Conservation (phyloP, 441 rosid species). For the Flueggea neowawraea region DNA sequence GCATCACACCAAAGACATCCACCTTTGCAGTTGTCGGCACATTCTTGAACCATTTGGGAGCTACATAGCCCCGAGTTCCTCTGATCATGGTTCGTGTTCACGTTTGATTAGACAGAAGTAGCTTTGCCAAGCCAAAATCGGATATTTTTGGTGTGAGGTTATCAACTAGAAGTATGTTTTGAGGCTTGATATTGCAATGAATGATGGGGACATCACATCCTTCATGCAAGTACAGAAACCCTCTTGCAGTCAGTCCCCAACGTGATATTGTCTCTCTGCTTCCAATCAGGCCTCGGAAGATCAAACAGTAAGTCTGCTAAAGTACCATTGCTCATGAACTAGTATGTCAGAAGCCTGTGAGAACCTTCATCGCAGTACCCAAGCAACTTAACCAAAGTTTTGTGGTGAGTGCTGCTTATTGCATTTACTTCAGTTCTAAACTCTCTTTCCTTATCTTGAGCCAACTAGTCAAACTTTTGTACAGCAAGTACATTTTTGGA, state of each 20-base stretch:
- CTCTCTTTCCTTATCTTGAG: background rate
- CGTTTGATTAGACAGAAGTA: background rate
- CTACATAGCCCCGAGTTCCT: background rate
- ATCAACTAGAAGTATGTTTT: background rate
- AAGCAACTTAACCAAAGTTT: background rate
- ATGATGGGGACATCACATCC: background rate
- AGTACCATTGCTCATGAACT: slow-evolving; percentile 3
- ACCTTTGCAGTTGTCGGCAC: no score
- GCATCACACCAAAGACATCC: no score
- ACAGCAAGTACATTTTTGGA: background rate
- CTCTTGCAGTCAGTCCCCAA: background rate
- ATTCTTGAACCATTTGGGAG: no score
- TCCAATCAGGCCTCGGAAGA: background rate
- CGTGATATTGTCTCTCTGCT: background rate
- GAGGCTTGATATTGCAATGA: background rate
- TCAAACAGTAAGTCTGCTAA: background rate
- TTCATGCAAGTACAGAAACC: background rate
- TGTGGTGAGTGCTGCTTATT: background rate
- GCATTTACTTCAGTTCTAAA: slow-evolving; percentile 1
- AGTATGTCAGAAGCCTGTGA: background rate
- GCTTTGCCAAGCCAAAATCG: background rate
- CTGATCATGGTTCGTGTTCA: background rate
- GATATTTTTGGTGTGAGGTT: background rate
- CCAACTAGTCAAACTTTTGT: background rate
- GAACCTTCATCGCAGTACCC: slow-evolving; percentile 1